Conservation (phyloP, 2,329 filamentous ascomycete species). For the Colletotrichum sp. region DNA sequence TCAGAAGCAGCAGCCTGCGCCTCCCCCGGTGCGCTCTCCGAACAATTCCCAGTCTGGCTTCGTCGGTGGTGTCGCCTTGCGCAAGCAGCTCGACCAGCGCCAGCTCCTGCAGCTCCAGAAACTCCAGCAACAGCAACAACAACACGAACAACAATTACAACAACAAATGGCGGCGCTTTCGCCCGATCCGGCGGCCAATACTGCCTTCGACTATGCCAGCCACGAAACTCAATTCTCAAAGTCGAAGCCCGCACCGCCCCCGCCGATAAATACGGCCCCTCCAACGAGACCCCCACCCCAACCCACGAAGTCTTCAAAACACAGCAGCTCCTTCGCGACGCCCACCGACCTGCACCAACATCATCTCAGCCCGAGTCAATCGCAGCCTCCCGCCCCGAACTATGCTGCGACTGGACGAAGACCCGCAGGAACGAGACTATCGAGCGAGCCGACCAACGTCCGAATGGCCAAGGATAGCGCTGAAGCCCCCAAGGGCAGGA, state of each 20-base stretch:
- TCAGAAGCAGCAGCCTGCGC: conserved; percentile 25
- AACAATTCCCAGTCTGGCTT: conserved; percentile 50
- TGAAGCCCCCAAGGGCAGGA: conserved; percentile 54
- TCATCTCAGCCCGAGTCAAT: not conserved
- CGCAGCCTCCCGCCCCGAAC: not conserved
- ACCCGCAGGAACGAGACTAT: conserved; percentile 44
- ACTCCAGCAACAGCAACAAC: conserved; percentile 24
- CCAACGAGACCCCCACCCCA: conserved; percentile 32
- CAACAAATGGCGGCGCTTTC: conserved; percentile 8
- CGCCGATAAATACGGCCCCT: conserved; percentile 39
- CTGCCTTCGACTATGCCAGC: not conserved
- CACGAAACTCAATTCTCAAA: conserved; percentile 31
- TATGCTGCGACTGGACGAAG: conserved; percentile 42
- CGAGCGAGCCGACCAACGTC: conserved; percentile 39
- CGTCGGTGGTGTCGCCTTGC: conserved; percentile 59
- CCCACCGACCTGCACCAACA: conserved; percentile 51
- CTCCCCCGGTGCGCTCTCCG: conserved; percentile 34
- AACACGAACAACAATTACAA: conserved; percentile 17
- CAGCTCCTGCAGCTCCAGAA: conserved; percentile 22
- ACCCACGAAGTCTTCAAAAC: conserved; percentile 34
- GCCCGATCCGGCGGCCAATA: not conserved
- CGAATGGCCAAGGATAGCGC: conserved; percentile 32
- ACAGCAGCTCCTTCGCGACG: conserved; percentile 50
- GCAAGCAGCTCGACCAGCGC: conserved; percentile 44
- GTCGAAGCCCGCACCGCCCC: conserved; percentile 34